phyloP scores from a whole-genome alignment of 345 rosid species.

The Turritis glabra region DNA sequence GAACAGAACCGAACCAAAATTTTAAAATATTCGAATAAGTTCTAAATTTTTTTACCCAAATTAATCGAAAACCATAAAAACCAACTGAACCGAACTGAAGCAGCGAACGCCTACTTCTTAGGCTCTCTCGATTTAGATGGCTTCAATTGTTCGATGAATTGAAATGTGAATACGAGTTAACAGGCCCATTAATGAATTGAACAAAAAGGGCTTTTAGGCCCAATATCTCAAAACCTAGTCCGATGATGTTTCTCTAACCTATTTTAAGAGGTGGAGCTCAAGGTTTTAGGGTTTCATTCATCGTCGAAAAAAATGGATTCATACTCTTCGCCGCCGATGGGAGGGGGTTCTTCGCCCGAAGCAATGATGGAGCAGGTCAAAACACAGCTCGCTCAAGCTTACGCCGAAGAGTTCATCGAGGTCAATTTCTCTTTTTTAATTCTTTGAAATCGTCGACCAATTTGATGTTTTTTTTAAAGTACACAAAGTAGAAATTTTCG shows the following conservation, averaged over 20 bases:
- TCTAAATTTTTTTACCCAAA: no score
- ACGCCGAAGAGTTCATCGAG: constrained; percentile 81
- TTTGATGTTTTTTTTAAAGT: background rate
- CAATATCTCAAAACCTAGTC: background rate
- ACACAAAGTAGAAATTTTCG: background rate
- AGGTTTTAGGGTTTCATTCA: background rate
- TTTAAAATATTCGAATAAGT: no score
- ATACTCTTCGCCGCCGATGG: constrained; percentile 50
- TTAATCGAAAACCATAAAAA: no score
- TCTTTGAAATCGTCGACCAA: background rate
- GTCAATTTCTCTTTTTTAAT: constrained; percentile 27
- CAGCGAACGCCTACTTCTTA: no score
- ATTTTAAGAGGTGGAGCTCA: background rate
- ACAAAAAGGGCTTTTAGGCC: background rate
- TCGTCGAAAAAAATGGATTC: constrained; percentile 53
- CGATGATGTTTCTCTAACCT: background rate
- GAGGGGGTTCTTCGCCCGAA: constrained; percentile 36
- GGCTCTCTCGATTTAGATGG: no score
- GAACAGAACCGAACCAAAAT: no score
- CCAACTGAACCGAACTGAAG: no score
- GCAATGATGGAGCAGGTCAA: constrained; percentile 73
- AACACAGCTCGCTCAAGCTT: constrained; percentile 73
- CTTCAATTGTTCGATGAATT: background rate
- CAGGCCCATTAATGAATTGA: background rate
- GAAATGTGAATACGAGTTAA: background rate